Evolutionary conservation across 257 asterid species (phyloP).

Genomic region (Nicotiana undulata): DNA sequence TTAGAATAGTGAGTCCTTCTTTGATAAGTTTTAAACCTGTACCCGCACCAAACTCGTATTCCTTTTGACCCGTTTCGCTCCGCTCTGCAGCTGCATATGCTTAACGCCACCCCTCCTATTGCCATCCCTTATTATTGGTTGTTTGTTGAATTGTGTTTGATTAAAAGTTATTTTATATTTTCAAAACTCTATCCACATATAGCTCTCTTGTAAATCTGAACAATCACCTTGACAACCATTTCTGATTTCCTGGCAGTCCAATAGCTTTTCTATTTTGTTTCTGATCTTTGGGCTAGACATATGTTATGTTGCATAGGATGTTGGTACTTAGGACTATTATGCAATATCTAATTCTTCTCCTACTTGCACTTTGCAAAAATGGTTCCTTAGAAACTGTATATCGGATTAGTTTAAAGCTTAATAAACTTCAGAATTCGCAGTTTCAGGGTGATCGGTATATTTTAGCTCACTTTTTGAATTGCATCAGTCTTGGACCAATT

Average conservation of each 20-base stretch:
- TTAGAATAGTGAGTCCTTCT: too few species aligned
- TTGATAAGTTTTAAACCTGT: too few species aligned
- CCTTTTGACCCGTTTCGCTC: too few species aligned
- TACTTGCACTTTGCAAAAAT: not conserved
- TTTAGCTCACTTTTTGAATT: not conserved
- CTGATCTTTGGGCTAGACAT: not conserved
- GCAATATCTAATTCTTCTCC: not conserved
- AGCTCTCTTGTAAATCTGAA: not conserved
- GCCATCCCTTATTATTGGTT: not conserved
- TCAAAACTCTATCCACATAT: not conserved
- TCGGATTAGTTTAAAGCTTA: not conserved
- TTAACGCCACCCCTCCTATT: too few species aligned
- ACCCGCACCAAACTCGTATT: too few species aligned
- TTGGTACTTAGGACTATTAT: not conserved
- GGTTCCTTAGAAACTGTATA: not conserved
- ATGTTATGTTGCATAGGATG: not conserved
- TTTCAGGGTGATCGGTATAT: not conserved
- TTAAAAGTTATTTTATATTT: too few species aligned
- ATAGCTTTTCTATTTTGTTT: too few species aligned
- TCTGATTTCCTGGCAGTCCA: not conserved
- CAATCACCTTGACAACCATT: too few species aligned
- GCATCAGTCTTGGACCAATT: not conserved
- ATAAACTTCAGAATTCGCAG: not conserved
- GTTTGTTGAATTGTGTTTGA: not conserved
- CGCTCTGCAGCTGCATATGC: too few species aligned